Evolutionary conservation across 805 yeast genomes (phyloP).

Genomic region (Zygotorulaspora sp.): DNA sequence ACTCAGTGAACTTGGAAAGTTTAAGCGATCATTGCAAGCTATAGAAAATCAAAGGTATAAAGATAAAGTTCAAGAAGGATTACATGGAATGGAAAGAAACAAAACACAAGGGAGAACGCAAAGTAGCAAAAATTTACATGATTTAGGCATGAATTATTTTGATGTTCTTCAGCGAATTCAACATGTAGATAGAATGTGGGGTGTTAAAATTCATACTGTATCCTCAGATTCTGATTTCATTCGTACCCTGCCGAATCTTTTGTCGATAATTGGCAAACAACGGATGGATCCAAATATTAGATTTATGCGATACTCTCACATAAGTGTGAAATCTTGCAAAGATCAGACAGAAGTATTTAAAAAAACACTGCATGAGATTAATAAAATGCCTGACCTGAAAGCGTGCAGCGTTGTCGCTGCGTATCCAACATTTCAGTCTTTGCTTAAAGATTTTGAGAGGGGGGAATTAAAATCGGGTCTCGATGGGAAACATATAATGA

Average conservation of each 20-base stretch:
- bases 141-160: conserved; percentile 16
- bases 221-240: conserved; percentile 41
- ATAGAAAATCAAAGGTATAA: conserved; percentile 45
- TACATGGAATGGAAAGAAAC: conserved; percentile 15
- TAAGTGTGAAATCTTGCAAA: conserved; percentile 55
- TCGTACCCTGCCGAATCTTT: conserved; percentile 54
- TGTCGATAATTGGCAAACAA: conserved; percentile 50
- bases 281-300: conserved; percentile 54
- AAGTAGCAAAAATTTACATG: conserved; percentile 12
- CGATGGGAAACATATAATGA: conserved; percentile 44
- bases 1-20: conserved; percentile 47
- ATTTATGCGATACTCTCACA: conserved; percentile 49
- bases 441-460: conserved; percentile 29
- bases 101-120: conserved; percentile 4
- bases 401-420: conserved; percentile 43
- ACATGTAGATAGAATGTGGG: conserved; percentile 44
- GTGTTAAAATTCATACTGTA: conserved; percentile 44
- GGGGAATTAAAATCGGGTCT: conserved; percentile 39
- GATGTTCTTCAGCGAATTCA: conserved; percentile 42
- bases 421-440: conserved; percentile 38
- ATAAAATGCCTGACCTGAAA: conserved; percentile 50
- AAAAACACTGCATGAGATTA: conserved; percentile 52
- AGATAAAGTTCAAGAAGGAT: conserved; percentile 34
- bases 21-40: conserved; percentile 41
- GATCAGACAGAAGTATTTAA: conserved; percentile 44